phyloP scores from a whole-genome alignment of 495 filamentous ascomycete genomes.

The Saxophila tyrrhenica region DNA sequence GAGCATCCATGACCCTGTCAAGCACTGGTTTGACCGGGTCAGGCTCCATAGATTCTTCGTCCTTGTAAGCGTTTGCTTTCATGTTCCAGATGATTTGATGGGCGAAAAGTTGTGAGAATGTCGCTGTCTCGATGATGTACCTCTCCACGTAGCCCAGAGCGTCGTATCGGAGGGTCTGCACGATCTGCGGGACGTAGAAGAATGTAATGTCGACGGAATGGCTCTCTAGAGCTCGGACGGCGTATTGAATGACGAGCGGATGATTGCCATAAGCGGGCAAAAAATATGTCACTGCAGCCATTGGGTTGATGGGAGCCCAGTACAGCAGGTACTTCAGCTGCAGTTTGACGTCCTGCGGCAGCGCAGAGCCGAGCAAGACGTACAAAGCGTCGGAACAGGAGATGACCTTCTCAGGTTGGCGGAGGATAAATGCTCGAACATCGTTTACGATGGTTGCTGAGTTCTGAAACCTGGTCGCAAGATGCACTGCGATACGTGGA shows the following conservation, averaged over 20 bases:
- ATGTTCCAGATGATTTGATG: conserved; percentile 99
- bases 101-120: conserved; percentile 90
- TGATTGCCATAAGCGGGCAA: conserved; percentile 87
- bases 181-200: conserved; percentile 97
- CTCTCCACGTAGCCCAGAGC: conserved; percentile 87
- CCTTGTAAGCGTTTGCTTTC: conserved; percentile 96
- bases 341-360: conserved; percentile 67
- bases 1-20: conserved; percentile 74
- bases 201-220: conserved; percentile 94
- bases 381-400: conserved; percentile 69
- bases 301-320: conserved; percentile 89
- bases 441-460: conserved; percentile 60
- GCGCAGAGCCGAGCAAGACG: conserved; percentile 60
- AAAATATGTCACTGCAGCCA: conserved; percentile 87
- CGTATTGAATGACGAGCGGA: conserved; percentile 90
- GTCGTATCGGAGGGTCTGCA: conserved; percentile 93
- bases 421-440: conserved; percentile 65
- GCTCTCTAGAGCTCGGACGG: conserved; percentile 85
- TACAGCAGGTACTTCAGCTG: conserved; percentile 92
- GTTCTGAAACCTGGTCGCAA: conserved; percentile 59
- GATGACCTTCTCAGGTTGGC: conserved; percentile 69
- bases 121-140: conserved; percentile 91
- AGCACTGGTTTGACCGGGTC: conserved; percentile 87
- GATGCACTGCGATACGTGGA: conserved; percentile 71
- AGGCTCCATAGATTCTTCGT: conserved; percentile 69